Percentiles rank a stretch among this genome's conserved stretches.
phyloP scores from a whole-genome alignment of 495 filamentous ascomycete genomes.

The Hamigera avellanea region DNA sequence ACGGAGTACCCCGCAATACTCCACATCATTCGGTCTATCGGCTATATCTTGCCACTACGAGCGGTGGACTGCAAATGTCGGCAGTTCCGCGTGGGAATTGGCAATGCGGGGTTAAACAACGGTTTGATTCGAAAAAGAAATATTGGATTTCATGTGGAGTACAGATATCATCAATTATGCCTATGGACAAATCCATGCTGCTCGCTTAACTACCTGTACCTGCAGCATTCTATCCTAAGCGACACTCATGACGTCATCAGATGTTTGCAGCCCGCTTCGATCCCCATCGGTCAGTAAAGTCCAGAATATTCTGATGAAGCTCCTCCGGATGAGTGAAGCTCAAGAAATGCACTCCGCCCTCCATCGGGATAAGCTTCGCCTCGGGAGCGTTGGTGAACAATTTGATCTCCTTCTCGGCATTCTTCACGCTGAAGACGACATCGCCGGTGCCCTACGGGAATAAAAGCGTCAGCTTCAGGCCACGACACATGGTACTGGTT shows the following conservation, averaged over 20 bases:
- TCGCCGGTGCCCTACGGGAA: constrained; percentile 34
- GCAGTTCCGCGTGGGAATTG: too few species aligned
- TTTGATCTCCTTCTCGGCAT: constrained; percentile 42
- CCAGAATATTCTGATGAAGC: constrained; percentile 3
- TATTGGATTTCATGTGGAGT: too few species aligned
- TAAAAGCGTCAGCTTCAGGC: background rate
- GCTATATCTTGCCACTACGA: too few species aligned
- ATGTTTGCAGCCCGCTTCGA: background rate
- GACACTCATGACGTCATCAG: background rate
- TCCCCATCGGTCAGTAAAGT: background rate
- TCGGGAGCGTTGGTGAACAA: constrained; percentile 39
- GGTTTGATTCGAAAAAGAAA: too few species aligned
- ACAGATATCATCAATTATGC: too few species aligned
- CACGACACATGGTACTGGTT: background rate
- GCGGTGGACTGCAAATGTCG: too few species aligned
- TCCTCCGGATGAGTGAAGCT: constrained; percentile 22
- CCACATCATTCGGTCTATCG: too few species aligned
- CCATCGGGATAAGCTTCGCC: constrained; percentile 29
- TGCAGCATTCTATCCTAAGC: too few species aligned
- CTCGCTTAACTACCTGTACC: too few species aligned
- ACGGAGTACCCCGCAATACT: too few species aligned
- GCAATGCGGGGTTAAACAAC: too few species aligned
- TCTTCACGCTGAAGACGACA: constrained; percentile 28
- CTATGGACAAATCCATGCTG: too few species aligned
- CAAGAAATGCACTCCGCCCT: constrained; percentile 43